Evolutionary conservation across 2,329 filamentous ascomycete species (phyloP), one percentile per base, ranked within the genome.

Genomic region (Teratosphaeriaceae sp.): DNA sequence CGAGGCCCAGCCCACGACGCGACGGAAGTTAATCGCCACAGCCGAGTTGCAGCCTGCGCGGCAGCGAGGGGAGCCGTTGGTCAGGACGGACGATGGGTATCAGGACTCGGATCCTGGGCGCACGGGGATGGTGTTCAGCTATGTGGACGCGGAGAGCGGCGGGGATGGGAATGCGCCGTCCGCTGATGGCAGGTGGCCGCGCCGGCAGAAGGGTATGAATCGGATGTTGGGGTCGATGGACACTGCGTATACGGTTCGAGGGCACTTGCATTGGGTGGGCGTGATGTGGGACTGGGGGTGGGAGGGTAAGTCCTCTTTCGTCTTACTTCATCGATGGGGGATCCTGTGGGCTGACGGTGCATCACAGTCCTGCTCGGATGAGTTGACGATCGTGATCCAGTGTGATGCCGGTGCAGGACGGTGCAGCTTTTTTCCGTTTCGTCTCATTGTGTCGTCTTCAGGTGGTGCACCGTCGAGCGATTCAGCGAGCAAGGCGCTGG

Each of bases 181-280:
- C 12, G 20, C n/a, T 9, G 22, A 38, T 13, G 42, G 47, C 4
- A 36, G 50, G 7, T 48, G 43, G 11, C 50, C 48, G 29, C 43
- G 44, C 15, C 29, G 46, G 31, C 46, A 42, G 19, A 46, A 39
- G 20, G 19, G 43, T 9, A 37, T 7, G 15, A 20, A 35, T 15
- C 16, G 33, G 9, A 33, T 23, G 12, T 29, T 41, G 18, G 38
- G 65, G 45, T 65, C 69, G 31, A 67, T 78, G 47, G 75, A 81
- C 46, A 68, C 68, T 42, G 76, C 81, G 39, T 74, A 78, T 55
- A 83, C 79, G 2, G 78, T 85, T n/a, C 72, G 77, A 49, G 81
- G 82, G 3, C 69, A 69, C 35, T 63, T 82, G 55, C 82, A 85
- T 62, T 85, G 82, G 82, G 68, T 83, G 7, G 78, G 80, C 26